Evolutionary conservation across 352 stramenopile species (phyloP).

Genomic region (Pythium guiyangense): DNA sequence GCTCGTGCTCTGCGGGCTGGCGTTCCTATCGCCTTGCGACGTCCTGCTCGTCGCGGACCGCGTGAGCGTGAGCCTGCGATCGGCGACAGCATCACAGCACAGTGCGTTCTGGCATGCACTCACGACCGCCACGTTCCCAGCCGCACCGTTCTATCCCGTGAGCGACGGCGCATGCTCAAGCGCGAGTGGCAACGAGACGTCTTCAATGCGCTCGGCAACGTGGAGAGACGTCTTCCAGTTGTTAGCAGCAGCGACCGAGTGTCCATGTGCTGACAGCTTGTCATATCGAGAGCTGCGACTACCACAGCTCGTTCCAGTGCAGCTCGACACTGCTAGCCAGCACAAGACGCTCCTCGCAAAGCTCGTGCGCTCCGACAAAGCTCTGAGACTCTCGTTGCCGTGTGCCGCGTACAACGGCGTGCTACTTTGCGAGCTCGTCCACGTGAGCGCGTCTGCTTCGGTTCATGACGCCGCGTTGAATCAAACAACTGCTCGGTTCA

Average conservation of each 20-base stretch:
- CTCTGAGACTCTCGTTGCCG: background rate
- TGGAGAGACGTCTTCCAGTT: background rate
- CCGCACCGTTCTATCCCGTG: background rate
- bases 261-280: background rate
- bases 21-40: background rate
- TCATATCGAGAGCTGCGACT: no score
- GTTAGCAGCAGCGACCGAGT: background rate
- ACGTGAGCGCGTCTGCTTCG: background rate
- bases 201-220: background rate
- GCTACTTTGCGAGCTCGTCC: background rate
- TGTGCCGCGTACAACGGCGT: background rate
- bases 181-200: no score
- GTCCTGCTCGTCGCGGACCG: background rate
- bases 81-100: background rate
- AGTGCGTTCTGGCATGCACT: background rate
- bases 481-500: background rate
- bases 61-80: background rate
- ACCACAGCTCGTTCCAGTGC: background rate
- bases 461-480: background rate
- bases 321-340: background rate
- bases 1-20: background rate
- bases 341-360: background rate
- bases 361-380: background rate
- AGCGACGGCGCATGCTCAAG: background rate
- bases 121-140: background rate